Evolutionary conservation across 257 asterid genomes (phyloP), one percentile per base, ranked within the genome.

Genomic region (Jacaranda copaia): DNA sequence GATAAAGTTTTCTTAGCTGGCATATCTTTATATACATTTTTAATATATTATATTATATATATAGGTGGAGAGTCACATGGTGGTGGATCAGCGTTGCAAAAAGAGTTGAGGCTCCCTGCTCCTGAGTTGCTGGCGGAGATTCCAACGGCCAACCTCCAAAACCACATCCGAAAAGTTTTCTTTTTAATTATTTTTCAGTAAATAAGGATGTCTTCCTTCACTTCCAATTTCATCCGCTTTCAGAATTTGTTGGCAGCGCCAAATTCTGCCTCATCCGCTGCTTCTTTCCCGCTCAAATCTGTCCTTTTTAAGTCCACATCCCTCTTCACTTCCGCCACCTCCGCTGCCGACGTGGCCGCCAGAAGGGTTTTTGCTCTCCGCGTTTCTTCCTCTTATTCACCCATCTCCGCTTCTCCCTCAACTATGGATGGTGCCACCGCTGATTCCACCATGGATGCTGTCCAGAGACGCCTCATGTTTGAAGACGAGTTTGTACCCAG

Each of bases 401-500:
- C 78, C 61, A n/a, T 38, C 73, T 66, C 88, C 16, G 4, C 81
- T 35, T 3, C 77, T 36, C 65, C 88, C 19, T 53, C 88, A 11
- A 43, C 81, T 58, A 82, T 80, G 90, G 89, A 82, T 76, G 90
- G 75, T 65, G 72, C 77, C 69, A 59, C 83, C 7, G 85, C 83
- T 20, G 96, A 92, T 82, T 81, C 92, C 46, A 73, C 86, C 74
- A 90, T 92, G 97, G 97, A 92, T 38, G 96, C 94, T 75, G 96
- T 92, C 72, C 97, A 92, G 83, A 85, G 89, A 32, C 89, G 96
- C 55, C 97, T 90, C 85, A 92, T 92, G 97, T 90, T 92, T 73
- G 97, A 92, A 59, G 97, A 92, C 85, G 96, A 92, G 97, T 90
- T 11, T 64, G 89, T 88, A 52, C 74, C 40, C 19, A 1, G 2